Percentiles rank a stretch among this genome's conserved stretches.
These are phyloP conservation scores for Globisporangium nunn DNA, from an alignment of 352 stramenopile genomes.

Conservation along the genomic window DNA sequence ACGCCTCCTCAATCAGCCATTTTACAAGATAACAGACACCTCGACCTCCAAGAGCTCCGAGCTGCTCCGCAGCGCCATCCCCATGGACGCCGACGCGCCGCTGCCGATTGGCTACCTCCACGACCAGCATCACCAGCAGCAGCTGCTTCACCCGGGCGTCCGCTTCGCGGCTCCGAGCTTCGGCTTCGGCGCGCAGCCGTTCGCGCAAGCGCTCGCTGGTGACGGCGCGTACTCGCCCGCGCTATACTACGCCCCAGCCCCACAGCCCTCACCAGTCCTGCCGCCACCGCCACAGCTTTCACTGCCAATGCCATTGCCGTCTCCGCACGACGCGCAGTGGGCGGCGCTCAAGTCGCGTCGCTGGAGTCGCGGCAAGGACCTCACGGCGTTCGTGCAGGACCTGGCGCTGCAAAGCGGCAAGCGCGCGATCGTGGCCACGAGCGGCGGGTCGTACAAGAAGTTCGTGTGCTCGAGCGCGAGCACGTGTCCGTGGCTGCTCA, in stretches of 20 bases:
- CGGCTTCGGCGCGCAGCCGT: slow-evolving; percentile 4
- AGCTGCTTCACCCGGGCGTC: neutral
- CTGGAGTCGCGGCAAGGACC: slow-evolving; percentile 30
- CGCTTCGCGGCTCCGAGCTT: neutral
- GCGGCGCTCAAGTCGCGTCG: slow-evolving; percentile 22
- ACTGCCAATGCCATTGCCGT: neutral
- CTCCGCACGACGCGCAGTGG: slow-evolving; percentile 13
- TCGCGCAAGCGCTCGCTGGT: slow-evolving; percentile 7
- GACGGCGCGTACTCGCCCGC: neutral
- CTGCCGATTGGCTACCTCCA: neutral
- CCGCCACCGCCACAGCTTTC: neutral
- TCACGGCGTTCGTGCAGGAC: slow-evolving; percentile 47
- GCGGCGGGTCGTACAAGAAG: slow-evolving; percentile 52
- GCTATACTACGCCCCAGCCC: neutral
- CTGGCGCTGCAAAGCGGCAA: slow-evolving; percentile 36
- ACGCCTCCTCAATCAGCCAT: neutral
- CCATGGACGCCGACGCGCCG: neutral
- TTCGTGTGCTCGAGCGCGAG: slow-evolving; percentile 36
- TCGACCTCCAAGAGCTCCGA: neutral
- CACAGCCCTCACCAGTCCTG: neutral
- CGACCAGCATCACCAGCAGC: neutral
- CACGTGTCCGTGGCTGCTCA: slow-evolving; percentile 37
- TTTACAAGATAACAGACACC: neutral
- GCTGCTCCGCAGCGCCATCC: no score
- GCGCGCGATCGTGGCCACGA: slow-evolving; percentile 34